Evolutionary conservation across 805 yeast species (phyloP).

Genomic region (Martiniozyma abietophila): DNA sequence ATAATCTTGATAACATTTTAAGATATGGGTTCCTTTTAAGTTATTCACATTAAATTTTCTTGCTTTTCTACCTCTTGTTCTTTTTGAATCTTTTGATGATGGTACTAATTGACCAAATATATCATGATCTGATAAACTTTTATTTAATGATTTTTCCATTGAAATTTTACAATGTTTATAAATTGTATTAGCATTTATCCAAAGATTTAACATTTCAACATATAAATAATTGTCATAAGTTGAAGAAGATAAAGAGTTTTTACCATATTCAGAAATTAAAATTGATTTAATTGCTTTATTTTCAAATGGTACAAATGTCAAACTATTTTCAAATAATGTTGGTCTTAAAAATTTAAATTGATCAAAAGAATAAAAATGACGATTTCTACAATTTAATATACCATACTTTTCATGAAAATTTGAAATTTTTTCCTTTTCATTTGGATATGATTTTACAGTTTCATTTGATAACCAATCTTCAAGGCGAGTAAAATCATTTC

Average conservation of each 20-base stretch:
- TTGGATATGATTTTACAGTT: constrained; percentile 1
- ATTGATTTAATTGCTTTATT: neutral
- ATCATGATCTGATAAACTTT: neutral
- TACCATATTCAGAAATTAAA: constrained; percentile 7
- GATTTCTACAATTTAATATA: constrained; percentile 47
- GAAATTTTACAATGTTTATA: constrained; percentile 4
- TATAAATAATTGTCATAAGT: constrained; percentile 7
- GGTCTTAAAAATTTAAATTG: constrained; percentile 45
- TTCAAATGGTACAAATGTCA: constrained; percentile 41
- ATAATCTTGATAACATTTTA: no score
- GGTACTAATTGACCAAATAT: no score
- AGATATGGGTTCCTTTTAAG: constrained; percentile 1
- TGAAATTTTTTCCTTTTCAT: neutral
- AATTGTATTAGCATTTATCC: constrained; percentile 3
- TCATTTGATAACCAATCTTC: neutral
- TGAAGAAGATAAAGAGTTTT: neutral
- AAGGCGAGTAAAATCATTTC: constrained; percentile 1
- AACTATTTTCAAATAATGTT: constrained; percentile 51
- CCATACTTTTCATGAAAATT: constrained; percentile 6
- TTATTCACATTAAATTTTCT: no score
- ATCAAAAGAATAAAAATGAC: constrained; percentile 40
- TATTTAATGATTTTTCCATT: constrained; percentile 1
- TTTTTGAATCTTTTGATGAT: no score
- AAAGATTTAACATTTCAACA: constrained; percentile 3
- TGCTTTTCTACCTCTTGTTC: no score